Evolutionary conservation across 306 rosid genomes (phyloP).

Genomic region (Cucurbita argyrosperma): DNA sequence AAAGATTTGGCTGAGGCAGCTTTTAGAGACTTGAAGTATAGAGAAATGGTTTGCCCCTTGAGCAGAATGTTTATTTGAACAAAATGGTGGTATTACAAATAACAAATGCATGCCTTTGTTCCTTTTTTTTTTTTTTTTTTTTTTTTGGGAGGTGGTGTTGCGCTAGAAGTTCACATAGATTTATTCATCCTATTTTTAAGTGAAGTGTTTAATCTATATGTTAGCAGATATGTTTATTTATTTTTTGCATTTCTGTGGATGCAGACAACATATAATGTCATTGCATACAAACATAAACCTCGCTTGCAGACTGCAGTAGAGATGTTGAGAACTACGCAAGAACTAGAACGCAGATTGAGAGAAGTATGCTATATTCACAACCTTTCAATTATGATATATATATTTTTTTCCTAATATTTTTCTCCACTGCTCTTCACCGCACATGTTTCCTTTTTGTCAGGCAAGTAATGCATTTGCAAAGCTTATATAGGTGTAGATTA

Average conservation of each 20-base stretch:
- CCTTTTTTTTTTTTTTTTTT: no score
- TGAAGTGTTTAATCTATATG: neutral
- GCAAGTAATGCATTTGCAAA: neutral
- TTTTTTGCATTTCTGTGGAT: constrained; percentile 7
- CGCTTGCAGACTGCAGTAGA: constrained; percentile 67
- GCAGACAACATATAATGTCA: constrained; percentile 60
- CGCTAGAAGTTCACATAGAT: neutral
- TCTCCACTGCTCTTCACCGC: neutral
- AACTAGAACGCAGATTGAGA: constrained; percentile 45
- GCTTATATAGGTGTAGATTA: neutral
- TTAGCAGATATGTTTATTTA: neutral
- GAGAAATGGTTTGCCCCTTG: constrained; percentile 36
- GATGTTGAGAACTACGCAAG: constrained; percentile 67
- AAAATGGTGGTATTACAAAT: neutral
- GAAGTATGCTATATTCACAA: constrained; percentile 31
- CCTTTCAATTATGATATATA: neutral
- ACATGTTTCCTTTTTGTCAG: neutral
- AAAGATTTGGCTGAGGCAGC: constrained; percentile 74
- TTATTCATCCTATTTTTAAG: neutral
- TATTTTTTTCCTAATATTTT: neutral
- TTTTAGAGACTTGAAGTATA: constrained; percentile 56
- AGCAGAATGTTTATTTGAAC: neutral
- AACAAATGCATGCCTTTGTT: neutral
- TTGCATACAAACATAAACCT: constrained; percentile 76
- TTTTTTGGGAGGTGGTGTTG: neutral